Evolutionary conservation across 352 stramenopile species (phyloP).

Genomic region (Pythium grandisporangium): DNA sequence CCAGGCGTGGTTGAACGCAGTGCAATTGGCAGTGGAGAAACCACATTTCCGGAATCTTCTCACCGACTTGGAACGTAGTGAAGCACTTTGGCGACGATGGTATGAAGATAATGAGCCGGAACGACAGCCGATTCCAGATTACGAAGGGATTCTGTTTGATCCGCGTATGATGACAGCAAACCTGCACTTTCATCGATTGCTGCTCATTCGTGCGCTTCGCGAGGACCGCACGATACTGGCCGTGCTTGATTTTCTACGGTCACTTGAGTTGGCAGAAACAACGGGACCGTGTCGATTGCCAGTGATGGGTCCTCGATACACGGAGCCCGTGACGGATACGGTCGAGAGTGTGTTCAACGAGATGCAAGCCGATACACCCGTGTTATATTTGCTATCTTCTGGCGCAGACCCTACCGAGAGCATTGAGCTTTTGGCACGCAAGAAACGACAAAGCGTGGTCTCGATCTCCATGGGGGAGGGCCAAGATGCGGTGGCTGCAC

Average conservation of each 20-base stretch:
- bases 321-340: constrained; percentile 59
- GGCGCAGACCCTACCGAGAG: constrained; percentile 65
- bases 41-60: constrained; percentile 51
- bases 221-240: constrained; percentile 73
- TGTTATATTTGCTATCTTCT: constrained; percentile 63
- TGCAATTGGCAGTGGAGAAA: constrained; percentile 63
- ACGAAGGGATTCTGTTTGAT: constrained; percentile 59
- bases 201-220: constrained; percentile 55
- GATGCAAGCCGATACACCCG: constrained; percentile 52
- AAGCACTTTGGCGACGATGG: constrained; percentile 63
- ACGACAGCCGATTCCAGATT: constrained; percentile 45
- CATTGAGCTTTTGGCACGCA: constrained; percentile 58
- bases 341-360: constrained; percentile 60
- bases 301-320: constrained; percentile 49
- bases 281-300: constrained; percentile 21
- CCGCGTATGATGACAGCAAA: constrained; percentile 48
- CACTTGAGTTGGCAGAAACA: constrained; percentile 47
- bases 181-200: constrained; percentile 56
- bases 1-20: constrained; percentile 53
- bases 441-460: constrained; percentile 54
- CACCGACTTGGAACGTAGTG: constrained; percentile 57
- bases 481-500: constrained; percentile 47
- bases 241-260: constrained; percentile 50
- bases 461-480: constrained; percentile 79
- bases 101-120: constrained; percentile 79